Evolutionary conservation across 225 moss, liverwort and hornwort species (phyloP), one percentile per base, ranked within the genome.

Genomic region (Antitrichia curtipendula): DNA sequence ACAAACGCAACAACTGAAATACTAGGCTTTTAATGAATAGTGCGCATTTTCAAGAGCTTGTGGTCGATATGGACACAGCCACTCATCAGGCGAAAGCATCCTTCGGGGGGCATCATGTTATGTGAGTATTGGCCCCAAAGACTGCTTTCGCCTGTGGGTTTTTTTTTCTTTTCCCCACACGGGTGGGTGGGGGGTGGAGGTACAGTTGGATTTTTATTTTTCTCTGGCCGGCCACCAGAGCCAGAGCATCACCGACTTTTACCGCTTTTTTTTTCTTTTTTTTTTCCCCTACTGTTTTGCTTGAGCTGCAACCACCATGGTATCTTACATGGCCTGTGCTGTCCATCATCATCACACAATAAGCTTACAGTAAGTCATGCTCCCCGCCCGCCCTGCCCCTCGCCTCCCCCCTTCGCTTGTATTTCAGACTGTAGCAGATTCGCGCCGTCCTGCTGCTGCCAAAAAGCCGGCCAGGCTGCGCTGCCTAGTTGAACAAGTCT

Each of bases 401-500:
- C 8, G 45, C 6, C 3, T 1, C 38, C 24, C 13, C 19, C 29
- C 5, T 2, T 75, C 2, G 7, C 74, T 19, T 0, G 1, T 53
- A 1, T 2, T 38, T 53, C 72, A 64, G 85, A 63, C 78, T 72
- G 72, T n/a, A 57, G 71, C 87, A 40, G 56, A 83, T 83, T 43
- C n/a, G 52, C 52, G 52, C 52, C 75, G 75, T 32, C 72, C 63
- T 75, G 50, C 43, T 71, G 81, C 81, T 81, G 81, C 81, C 63
- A 21, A 23, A 34, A 71, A 83, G 84, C 87, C 83, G 84, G 64
- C 87, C 84, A 87, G 8, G 13, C 70, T 62, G 78, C 32, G 16
- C 13, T 12, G 53, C n/a, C 24, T 6, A 56, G 77, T 90, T 87
- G 90, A 90, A 90, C 24, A 21, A 87, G 90, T 90, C 90, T 8